phyloP scores from a whole-genome alignment of 2,329 filamentous ascomycete genomes.

The Leptoxyphium fumago region DNA sequence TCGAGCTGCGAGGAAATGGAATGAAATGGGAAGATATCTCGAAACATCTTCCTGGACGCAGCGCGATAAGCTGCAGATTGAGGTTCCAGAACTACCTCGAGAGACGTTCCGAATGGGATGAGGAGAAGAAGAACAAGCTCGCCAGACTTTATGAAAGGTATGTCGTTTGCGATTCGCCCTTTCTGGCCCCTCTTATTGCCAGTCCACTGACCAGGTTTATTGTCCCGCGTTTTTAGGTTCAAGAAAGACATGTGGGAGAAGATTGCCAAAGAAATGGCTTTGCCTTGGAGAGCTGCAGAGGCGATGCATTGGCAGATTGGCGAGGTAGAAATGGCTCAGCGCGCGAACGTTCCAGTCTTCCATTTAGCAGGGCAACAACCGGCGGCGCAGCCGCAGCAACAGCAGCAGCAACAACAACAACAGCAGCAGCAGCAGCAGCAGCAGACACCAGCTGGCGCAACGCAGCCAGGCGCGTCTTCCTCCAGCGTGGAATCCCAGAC shows the following conservation, averaged over 20 bases:
- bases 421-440: not conserved
- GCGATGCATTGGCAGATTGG: conserved; percentile 98
- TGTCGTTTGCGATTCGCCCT: conserved; percentile 15
- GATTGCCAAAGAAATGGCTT: conserved; percentile 84
- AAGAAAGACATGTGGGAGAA: conserved; percentile 97
- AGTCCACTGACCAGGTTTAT: conserved; percentile 4
- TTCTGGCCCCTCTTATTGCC: not conserved
- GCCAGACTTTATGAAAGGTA: conserved; percentile 91
- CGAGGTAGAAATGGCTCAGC: conserved; percentile 81
- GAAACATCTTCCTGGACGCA: conserved; percentile 75
- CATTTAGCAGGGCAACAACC: conserved; percentile 29
- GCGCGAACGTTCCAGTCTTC: conserved; percentile 81
- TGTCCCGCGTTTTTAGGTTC: conserved; percentile 45
- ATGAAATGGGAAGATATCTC: conserved; percentile 99
- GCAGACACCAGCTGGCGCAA: not conserved
- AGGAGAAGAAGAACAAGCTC: conserved; percentile 94
- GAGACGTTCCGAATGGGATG: conserved; percentile 84
- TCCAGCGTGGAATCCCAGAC: conserved; percentile 6
- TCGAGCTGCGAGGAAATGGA: conserved; percentile 72
- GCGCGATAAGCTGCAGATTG: conserved; percentile 82
- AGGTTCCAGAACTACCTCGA: conserved; percentile 98
- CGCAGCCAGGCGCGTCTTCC: not conserved
- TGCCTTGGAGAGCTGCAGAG: conserved; percentile 90
- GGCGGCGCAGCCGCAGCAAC: conserved; percentile 6
- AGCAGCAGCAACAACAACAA: not conserved